A percentile compares a stretch with the other conserved stretches of the same genome.
These are phyloP conservation scores for Nannizziopsis arthrosporioides DNA, from an alignment of 2,329 filamentous ascomycete genomes.

Conservation along the genomic window DNA sequence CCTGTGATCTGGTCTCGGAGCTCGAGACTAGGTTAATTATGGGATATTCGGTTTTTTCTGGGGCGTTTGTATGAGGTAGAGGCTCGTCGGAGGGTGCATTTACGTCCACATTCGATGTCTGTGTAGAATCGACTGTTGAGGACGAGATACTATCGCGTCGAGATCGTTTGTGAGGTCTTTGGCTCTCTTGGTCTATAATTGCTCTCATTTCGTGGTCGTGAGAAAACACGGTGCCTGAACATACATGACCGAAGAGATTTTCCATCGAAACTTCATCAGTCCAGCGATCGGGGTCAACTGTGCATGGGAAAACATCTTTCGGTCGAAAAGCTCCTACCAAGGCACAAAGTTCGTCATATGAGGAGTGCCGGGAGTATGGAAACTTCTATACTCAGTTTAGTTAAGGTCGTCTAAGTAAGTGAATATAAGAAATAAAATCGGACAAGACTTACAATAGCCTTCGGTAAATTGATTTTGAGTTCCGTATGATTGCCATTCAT, in stretches of 20 bases:
- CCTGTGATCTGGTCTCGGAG: not conserved
- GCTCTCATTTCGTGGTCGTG: slow-evolving; percentile 54
- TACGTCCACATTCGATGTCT: slow-evolving; percentile 6
- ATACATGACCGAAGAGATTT: slow-evolving; percentile 60
- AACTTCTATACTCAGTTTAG: slow-evolving; percentile 42
- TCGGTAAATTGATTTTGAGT: slow-evolving; percentile 16
- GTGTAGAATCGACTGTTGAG: slow-evolving; percentile 10
- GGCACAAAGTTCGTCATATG: slow-evolving; percentile 64
- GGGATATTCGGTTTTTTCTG: not conserved
- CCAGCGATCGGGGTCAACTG: slow-evolving; percentile 56
- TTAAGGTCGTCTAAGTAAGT: not conserved
- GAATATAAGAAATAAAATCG: not conserved
- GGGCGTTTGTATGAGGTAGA: not conserved
- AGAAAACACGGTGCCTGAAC: slow-evolving; percentile 48
- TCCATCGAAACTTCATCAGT: slow-evolving; percentile 49
- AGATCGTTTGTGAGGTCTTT: slow-evolving; percentile 9
- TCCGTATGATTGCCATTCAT: slow-evolving; percentile 3
- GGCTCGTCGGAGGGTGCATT: not conserved
- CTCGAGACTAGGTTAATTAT: not conserved
- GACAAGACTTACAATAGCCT: slow-evolving; percentile 25
- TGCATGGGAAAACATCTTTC: slow-evolving; percentile 72
- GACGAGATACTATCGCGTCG: slow-evolving; percentile 8
- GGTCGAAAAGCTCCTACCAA: slow-evolving; percentile 59
- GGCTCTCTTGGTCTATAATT: slow-evolving; percentile 18
- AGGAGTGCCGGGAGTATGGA: slow-evolving; percentile 83